Conservation (phyloP, 257 asterid species). For the Salvia hispanica region DNA sequence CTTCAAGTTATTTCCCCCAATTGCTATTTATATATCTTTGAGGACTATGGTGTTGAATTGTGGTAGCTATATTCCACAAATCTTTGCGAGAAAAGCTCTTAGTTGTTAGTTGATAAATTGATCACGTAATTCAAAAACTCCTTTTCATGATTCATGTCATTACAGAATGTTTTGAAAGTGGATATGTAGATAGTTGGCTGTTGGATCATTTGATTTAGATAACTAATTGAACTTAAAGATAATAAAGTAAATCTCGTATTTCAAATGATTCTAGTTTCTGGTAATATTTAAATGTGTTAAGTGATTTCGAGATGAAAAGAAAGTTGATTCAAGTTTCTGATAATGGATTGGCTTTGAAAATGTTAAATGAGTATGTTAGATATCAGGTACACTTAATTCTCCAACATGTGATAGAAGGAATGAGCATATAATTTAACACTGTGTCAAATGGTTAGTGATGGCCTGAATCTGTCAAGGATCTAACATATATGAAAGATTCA, state of each 20-base stretch:
- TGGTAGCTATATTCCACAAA: background rate
- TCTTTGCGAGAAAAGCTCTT: background rate
- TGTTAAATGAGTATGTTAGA: background rate
- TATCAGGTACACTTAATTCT: background rate
- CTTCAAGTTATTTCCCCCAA: slow-evolving; percentile 24
- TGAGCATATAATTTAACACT: background rate
- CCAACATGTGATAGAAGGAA: slow-evolving; percentile 3
- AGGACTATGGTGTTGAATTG: slow-evolving; percentile 8
- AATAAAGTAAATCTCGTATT: slow-evolving; percentile 1
- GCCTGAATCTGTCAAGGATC: background rate
- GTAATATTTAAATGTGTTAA: background rate
- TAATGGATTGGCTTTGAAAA: background rate
- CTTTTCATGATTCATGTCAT: background rate
- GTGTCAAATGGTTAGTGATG: background rate
- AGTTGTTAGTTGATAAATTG: background rate
- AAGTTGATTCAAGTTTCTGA: background rate
- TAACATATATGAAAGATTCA: background rate
- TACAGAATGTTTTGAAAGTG: no score
- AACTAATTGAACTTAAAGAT: background rate
- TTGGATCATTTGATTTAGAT: slow-evolving; percentile 19
- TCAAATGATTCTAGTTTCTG: slow-evolving; percentile 16
- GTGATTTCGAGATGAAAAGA: background rate
- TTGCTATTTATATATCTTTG: slow-evolving; percentile 7
- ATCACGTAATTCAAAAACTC: background rate
- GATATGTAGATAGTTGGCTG: no score